A percentile compares a stretch with the other conserved stretches of the same genome.
phyloP scores from a whole-genome alignment of 2,329 filamentous ascomycete species.

The Colletotrichum orchidophilum region DNA sequence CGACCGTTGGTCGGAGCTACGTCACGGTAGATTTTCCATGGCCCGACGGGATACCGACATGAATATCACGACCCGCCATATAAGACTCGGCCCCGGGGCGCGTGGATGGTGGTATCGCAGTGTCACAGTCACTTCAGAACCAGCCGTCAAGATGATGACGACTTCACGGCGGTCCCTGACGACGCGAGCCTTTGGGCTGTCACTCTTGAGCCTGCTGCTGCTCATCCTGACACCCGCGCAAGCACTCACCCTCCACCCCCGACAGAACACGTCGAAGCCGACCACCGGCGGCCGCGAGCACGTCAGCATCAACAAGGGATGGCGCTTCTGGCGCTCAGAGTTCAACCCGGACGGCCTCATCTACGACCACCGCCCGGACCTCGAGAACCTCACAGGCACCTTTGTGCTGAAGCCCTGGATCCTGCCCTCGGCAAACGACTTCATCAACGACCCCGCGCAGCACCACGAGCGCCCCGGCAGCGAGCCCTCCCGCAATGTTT shows the following conservation, averaged over 20 bases:
- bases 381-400: constrained; percentile 29
- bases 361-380: constrained; percentile 38
- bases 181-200: neutral
- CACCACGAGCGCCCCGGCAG: constrained; percentile 43
- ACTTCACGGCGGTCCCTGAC: neutral
- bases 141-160: neutral
- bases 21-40: neutral
- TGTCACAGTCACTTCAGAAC: neutral
- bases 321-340: constrained; percentile 49
- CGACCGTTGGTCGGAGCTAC: neutral
- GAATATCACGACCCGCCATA: neutral
- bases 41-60: neutral
- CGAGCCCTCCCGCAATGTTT: constrained; percentile 42
- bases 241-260: neutral
- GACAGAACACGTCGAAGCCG: neutral
- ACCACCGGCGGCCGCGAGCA: constrained; percentile 37
- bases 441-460: constrained; percentile 43
- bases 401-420: constrained; percentile 51
- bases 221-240: neutral
- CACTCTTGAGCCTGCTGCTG: neutral
- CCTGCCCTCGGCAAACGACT: constrained; percentile 51
- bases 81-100: neutral
- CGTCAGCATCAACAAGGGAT: constrained; percentile 46
- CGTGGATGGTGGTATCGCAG: neutral
- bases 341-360: constrained; percentile 47